These are phyloP conservation scores for Ophiorrhiza pumila DNA, from an alignment of 257 asterid species.

Conservation along the genomic window DNA sequence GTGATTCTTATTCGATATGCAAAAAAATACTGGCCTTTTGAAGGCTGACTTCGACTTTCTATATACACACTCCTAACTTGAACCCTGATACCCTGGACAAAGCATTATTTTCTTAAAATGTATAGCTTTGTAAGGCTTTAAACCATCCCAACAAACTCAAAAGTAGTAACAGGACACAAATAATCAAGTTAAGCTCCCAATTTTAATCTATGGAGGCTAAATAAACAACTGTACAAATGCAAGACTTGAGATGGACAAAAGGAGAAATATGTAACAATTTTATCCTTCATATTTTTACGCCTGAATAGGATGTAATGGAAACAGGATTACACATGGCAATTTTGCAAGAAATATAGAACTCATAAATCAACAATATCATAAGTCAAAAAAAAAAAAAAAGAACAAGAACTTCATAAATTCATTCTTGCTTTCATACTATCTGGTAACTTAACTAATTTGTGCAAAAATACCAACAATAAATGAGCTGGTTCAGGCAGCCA, in stretches of 20 bases:
- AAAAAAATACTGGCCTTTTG: constrained; percentile 65
- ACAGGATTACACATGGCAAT: background rate
- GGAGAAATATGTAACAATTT: background rate
- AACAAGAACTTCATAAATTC: background rate
- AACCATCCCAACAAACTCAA: constrained; percentile 11
- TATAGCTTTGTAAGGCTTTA: background rate
- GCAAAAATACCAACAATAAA: background rate
- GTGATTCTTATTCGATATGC: constrained; percentile 85
- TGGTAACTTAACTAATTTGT: background rate
- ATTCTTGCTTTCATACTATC: too few species aligned
- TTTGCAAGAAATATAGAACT: background rate
- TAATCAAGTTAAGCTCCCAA: background rate
- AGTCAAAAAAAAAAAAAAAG: background rate
- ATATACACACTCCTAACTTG: constrained; percentile 86
- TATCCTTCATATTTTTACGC: background rate
- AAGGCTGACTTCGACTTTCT: constrained; percentile 78
- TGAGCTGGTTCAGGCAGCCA: background rate
- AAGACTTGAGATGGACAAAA: background rate
- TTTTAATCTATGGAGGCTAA: background rate
- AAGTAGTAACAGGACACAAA: background rate
- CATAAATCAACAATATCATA: background rate
- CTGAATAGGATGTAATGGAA: background rate
- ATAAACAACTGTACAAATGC: background rate
- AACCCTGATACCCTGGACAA: constrained; percentile 69
- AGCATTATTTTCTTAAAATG: background rate